Evolutionary conservation across 768 basidiomycete genomes (phyloP), one percentile per base, ranked within the genome.

Genomic region (Candolleomyces eurysporus): DNA sequence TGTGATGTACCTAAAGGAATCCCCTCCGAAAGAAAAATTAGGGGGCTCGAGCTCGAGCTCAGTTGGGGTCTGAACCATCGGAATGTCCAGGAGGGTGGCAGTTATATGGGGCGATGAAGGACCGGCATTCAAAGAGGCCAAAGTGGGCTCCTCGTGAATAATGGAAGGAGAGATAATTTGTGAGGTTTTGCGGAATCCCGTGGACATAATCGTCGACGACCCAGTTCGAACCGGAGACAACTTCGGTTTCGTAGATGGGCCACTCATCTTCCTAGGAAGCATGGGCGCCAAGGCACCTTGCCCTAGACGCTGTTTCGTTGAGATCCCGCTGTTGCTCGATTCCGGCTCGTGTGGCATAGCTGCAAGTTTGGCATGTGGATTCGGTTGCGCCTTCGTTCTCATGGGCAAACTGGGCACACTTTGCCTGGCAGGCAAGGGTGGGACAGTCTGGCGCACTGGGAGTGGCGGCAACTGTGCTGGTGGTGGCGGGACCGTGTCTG

Each of bases 281-380:
- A 69, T 65, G 21, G 74, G 76, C 9, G 68, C 72, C 22, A 78
- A 67, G 14, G 81, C 78, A 10, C 72, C 74, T 48, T 77, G 75
- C 26, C 76, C 73, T 5, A 86, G 66, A 6, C 82, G 76, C 56
- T 83, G 79, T 66, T 85, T 86, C 1, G 83, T 86, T 40, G 78
- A 73, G 31, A 86, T 75, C 10, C 76, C 75, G 60, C 75, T 78
- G 5, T 66, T 43, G 32, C 48, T 59, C 11, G 43, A 30, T 21
- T n/a, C 57, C 9, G 45, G 10, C 16, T 45, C 43, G 11, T 32
- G 43, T 19, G 57, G 5, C 16, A 65, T 36, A 51, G 64, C 60
- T 2, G 59, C 64, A 39, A 67, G 51, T 40, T 67, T 74, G 57
- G 49, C 65, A 54, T 69, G 71, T 22, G 66, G 65, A 48, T 71